A percentile compares a stretch with the other conserved stretches of the same genome.
phyloP scores from a whole-genome alignment of 164 flowering plant species.

The Berberis vulgaris region DNA sequence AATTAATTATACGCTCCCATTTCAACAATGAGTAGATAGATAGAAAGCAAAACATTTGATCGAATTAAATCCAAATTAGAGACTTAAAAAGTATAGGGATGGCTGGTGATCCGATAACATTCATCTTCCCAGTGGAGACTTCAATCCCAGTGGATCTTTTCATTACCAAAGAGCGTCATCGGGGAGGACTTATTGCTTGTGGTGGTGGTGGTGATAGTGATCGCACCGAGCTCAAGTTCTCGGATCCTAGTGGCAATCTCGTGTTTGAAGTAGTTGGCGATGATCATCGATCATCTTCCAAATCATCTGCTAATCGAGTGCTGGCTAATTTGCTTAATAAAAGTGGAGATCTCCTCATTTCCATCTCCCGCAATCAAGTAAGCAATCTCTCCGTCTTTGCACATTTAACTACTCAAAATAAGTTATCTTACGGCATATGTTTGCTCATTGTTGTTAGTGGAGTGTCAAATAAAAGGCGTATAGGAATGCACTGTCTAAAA shows the following conservation, averaged over 20 bases:
- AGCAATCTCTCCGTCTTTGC: conserved; percentile 4
- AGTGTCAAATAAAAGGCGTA: too few relatives aligned
- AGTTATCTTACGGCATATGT: too few relatives aligned
- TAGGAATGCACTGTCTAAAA: too few relatives aligned
- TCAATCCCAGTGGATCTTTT: conserved; percentile 6
- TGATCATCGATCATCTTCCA: conserved; percentile 3
- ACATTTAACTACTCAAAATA: too few relatives aligned
- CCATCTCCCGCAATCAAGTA: conserved; percentile 1
- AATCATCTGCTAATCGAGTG: conserved; percentile 1
- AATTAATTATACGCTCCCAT: too few relatives aligned
- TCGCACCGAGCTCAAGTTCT: conserved; percentile 10
- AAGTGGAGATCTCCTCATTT: background rate
- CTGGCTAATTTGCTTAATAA: background rate
- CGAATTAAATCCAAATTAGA: too few relatives aligned
- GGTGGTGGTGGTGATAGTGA: background rate
- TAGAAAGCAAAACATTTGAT: too few relatives aligned
- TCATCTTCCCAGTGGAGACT: background rate
- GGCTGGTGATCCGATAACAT: background rate
- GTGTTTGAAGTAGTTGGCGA: conserved; percentile 3
- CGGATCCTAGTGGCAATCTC: background rate
- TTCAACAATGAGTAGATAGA: too few relatives aligned
- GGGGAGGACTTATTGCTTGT: too few relatives aligned
- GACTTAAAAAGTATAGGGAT: background rate
- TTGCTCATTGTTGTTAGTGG: too few relatives aligned
- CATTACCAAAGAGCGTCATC: background rate